Evolutionary conservation across 176 grass and related monocot genomes (phyloP), one percentile per base, ranked within the genome.

Genomic region (Avena atlantica): DNA sequence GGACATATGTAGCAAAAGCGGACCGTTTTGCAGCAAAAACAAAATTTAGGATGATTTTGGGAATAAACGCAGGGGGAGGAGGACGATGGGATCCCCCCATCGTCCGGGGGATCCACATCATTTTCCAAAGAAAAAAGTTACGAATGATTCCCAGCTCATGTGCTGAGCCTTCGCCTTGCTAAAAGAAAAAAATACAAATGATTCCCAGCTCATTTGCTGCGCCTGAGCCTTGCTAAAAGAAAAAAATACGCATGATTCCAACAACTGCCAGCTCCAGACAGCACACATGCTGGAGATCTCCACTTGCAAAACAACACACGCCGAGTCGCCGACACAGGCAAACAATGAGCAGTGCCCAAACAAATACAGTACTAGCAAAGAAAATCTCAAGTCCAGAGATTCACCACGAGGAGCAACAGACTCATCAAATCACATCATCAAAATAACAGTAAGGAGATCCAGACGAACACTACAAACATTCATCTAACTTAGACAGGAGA

Each of bases 131-230:
- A 40, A 40, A 40, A 40, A 40, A 40, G 6, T 6, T 40, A 40
- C 37, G 37, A 40, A 40, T 40, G 37, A 40, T 40, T 40, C 37
- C 37, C 37, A 40, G 37, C 37, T 40, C 37, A 40, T 40, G 37
- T 40, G 37, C 37, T 40, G 37, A 0, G 37, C 37, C 37, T 40
- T 37, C 36, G 36, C 36, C 36, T 37, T 37, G 36, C 36, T 37
- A 37, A 40, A 40, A 34, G n/a, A 36, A 86, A 17, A 3, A 6
- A 15, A 69, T 77, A 65, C 7, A 3, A 75, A 34, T 42, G 6
- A 42, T 42, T 42, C 40, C 40, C 82, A 48, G 15, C 12, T 81
- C 34, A 67, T 73, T 56, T 88, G 64, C 64, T 53, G 60, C 53
- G 19, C 21, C 64, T 53, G 60, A 44, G 19, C 44, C 72, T 34